phyloP scores from a whole-genome alignment of 306 rosid genomes.

The Castanea mollissima region DNA sequence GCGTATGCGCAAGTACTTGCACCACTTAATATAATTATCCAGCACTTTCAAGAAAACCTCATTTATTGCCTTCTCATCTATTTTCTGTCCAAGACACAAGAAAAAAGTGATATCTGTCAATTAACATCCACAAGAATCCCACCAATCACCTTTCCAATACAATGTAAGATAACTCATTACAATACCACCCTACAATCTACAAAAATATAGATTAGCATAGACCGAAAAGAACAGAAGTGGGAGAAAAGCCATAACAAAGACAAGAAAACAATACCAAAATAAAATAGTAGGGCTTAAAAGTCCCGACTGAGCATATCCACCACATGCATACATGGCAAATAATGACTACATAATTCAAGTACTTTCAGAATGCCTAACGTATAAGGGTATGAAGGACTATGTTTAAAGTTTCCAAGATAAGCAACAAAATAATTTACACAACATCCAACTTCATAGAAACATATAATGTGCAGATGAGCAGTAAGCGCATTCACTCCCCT shows the following conservation, averaged over 20 bases:
- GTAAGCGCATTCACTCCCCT: background rate
- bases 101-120: background rate
- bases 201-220: background rate
- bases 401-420: background rate
- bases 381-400: background rate
- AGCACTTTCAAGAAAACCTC: conserved; percentile 83
- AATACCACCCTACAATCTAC: too few species aligned
- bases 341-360: background rate
- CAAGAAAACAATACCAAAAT: background rate
- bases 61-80: conserved; percentile 82
- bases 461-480: background rate
- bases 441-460: background rate
- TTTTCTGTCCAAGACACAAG: conserved; percentile 52
- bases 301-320: background rate
- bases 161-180: background rate
- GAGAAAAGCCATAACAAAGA: background rate
- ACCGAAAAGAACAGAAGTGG: background rate
- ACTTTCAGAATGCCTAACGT: background rate
- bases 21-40: conserved; percentile 90
- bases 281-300: background rate
- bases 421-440: background rate
- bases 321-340: background rate
- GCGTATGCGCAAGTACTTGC: conserved; percentile 80
- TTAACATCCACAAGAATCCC: background rate
- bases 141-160: background rate